Conservation (phyloP, 179 eudicot genomes). For the Silene coronaria region DNA sequence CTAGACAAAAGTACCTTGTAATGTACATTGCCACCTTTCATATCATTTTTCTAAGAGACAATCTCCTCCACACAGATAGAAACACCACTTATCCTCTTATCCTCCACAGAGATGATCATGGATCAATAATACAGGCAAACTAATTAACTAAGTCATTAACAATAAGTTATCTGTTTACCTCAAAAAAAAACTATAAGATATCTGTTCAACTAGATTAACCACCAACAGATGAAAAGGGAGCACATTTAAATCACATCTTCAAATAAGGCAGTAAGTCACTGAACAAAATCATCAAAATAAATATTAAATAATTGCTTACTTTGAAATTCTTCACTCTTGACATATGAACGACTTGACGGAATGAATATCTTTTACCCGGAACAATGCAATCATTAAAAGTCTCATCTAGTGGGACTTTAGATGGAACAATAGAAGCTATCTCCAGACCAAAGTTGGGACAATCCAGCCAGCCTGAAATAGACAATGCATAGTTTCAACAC, state of each 20-base stretch:
- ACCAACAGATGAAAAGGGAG: background rate
- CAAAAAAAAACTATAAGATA: background rate
- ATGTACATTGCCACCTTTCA: conserved; percentile 8
- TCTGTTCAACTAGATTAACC: conserved; percentile 7
- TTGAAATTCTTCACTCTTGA: conserved; percentile 34
- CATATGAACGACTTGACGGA: conserved; percentile 38
- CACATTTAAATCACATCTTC: background rate
- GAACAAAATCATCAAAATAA: background rate
- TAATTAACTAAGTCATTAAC: background rate
- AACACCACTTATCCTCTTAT: background rate
- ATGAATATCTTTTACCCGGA: conserved; percentile 49
- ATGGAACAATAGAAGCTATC: conserved; percentile 39
- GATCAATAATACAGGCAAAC: background rate
- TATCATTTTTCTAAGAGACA: background rate
- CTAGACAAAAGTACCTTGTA: background rate
- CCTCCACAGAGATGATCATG: background rate
- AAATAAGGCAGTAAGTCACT: background rate
- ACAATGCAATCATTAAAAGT: conserved; percentile 31
- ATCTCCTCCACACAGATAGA: conserved; percentile 1
- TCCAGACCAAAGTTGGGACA: conserved; percentile 42
- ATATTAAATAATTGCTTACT: conserved; percentile 28
- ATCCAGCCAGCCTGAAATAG: conserved; percentile 40
- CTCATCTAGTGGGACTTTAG: conserved; percentile 62
- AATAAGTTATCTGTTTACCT: background rate
- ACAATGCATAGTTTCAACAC: conserved; percentile 6